Base-by-base conservation (phyloP, 2,329 filamentous ascomycete species). In the Ophiostoma sp. region DNA sequence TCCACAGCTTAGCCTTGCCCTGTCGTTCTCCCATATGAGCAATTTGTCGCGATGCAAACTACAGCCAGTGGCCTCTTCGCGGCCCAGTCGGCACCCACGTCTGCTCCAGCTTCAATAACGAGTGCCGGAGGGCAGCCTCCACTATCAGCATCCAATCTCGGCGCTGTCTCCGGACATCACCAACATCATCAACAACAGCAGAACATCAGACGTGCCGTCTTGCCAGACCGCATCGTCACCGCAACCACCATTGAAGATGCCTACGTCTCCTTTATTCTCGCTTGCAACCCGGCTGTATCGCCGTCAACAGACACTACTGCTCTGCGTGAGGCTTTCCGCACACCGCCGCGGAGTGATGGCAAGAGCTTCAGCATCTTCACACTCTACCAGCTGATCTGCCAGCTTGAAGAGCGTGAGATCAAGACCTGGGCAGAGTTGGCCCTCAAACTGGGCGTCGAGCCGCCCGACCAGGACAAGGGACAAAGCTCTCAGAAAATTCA, bases 401-500 rank as follows among this genome's bases (percentile, higher is more conserved):
- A 91, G 80, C 88, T 97, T 70, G 92, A 97, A 76, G 84, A 85
- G 28, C 95, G 93, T 79, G 93, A 97, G 79, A 90, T 98, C 80
- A 96, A 95, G 82, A 97, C 94, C 0, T 98, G 95, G 95, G 93
- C 92, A 55, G 93, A 97, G 80, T 81, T 98, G 77, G 95, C 93
- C 0, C 88, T 95, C 71, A 92, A 92, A 78, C 85, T 98, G n/a
- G 95, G 95, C 11, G 95, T 97, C 19, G 93, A 97, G 78, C 92
- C 92, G 2, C 94, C 94, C 1, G 92, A 93, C 74, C 85, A 90
- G 31, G 90, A 92, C 74, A 96, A 95, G 73, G 93, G 93, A 33
- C 92, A 97, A 83, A 97, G 94, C 80, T 91, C 92, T 1, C 95
- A 98, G 80, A 97, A 97, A 81, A 92, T 98, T 73, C 94, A 97